phyloP scores from a whole-genome alignment of 305 asterid species.

The Solanum hybrid region DNA sequence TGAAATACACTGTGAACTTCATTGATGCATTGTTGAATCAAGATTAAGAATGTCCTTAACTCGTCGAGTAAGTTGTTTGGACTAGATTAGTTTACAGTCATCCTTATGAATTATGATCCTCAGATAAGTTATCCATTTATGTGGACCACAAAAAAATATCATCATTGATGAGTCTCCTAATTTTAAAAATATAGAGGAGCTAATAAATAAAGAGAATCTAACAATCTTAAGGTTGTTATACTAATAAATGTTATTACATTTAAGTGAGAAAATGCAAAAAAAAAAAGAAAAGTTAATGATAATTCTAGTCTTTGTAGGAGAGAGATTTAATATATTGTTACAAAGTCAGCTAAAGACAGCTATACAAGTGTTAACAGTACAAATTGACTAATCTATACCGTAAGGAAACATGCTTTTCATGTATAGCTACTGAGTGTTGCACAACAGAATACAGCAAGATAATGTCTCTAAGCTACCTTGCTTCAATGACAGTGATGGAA shows the following conservation, averaged over 20 bases:
- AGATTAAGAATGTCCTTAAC: neutral
- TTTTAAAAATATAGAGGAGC: neutral
- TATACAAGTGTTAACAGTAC: neutral
- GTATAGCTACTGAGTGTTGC: neutral
- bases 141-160: neutral
- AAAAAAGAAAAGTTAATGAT: too few species aligned
- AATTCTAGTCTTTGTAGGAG: neutral
- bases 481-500: slow-evolving; percentile 4
- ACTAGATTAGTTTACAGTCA: neutral
- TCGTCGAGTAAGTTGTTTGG: neutral
- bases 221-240: neutral
- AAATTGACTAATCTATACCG: neutral
- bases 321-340: neutral
- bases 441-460: neutral
- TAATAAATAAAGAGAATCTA: neutral
- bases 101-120: neutral
- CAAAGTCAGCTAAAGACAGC: neutral
- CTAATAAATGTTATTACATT: neutral
- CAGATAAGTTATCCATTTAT: neutral
- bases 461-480: neutral
- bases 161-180: neutral
- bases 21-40: neutral
- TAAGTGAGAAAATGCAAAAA: neutral
- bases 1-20: neutral
- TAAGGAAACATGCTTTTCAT: neutral